Evolutionary conservation across 768 basidiomycete genomes (phyloP).

Genomic region (Austroboletus eburneus): DNA sequence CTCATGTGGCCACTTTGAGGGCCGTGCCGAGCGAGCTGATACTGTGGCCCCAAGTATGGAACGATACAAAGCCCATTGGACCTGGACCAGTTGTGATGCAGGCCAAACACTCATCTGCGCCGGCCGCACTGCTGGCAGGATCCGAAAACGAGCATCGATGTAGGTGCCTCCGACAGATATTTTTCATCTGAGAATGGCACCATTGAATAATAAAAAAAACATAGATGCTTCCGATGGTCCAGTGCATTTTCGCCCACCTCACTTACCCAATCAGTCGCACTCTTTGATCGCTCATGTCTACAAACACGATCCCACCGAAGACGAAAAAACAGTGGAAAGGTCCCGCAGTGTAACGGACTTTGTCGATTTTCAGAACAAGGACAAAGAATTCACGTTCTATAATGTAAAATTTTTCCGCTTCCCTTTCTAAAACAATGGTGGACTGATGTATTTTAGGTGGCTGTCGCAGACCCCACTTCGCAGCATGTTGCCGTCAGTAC

Average conservation of each 20-base stretch:
- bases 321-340: background rate
- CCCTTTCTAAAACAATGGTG: background rate
- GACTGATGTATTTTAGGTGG: background rate
- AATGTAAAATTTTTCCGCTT: background rate
- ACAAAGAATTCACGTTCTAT: conserved; percentile 1
- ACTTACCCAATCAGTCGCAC: background rate
- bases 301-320: background rate
- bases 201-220: background rate
- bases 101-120: background rate
- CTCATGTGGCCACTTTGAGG: background rate
- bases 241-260: conserved; percentile 6
- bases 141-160: background rate
- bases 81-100: background rate
- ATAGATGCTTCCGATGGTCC: conserved; percentile 1
- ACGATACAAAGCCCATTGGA: background rate
- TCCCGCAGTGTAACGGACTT: background rate
- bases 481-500: conserved; percentile 3
- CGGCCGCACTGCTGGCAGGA: no score
- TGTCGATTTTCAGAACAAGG: background rate
- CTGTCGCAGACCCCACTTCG: conserved; percentile 8
- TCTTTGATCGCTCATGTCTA: conserved; percentile 9
- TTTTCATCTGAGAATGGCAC: background rate
- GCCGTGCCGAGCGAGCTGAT: conserved; percentile 1
- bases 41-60: conserved; percentile 1
- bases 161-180: background rate